These are phyloP conservation scores for Zostera marina DNA, from an alignment of 116 monocot genomes.

Conservation along the genomic window DNA sequence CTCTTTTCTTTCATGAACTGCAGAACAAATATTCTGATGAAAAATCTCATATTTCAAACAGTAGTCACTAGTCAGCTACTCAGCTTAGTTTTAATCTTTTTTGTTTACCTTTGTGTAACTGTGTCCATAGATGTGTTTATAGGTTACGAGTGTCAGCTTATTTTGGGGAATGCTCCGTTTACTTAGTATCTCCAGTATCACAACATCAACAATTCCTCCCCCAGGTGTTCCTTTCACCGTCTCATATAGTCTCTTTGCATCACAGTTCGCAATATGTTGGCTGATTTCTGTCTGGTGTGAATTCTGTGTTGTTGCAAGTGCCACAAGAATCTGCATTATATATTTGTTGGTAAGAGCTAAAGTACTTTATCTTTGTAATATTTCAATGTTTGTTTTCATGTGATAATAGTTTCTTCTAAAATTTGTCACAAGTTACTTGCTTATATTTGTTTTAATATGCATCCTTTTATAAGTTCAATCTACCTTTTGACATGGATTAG, in stretches of 20 bases:
- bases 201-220: conserved; percentile 30
- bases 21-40: not conserved
- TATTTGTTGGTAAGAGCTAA: not conserved
- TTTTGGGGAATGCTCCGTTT: conserved; percentile 79
- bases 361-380: not conserved
- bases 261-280: conserved; percentile 56
- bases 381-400: not conserved
- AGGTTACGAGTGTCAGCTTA: conserved; percentile 33
- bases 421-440: not conserved
- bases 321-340: conserved; percentile 30
- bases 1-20: conserved; percentile 21
- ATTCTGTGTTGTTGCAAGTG: conserved; percentile 38
- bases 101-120: conserved; percentile 34
- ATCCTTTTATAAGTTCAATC: not conserved
- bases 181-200: conserved; percentile 56
- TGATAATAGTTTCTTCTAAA: not conserved
- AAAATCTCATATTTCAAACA: not conserved
- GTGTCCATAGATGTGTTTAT: conserved; percentile 62
- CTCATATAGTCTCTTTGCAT: conserved; percentile 58
- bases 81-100: not conserved
- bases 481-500: conserved; percentile 36
- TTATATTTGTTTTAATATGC: not conserved
- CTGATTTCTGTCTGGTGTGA: conserved; percentile 47
- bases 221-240: conserved; percentile 8
- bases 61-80: not conserved